These are phyloP conservation scores for Castanospermum australe DNA, from an alignment of 306 rosid species.

Conservation along the genomic window DNA sequence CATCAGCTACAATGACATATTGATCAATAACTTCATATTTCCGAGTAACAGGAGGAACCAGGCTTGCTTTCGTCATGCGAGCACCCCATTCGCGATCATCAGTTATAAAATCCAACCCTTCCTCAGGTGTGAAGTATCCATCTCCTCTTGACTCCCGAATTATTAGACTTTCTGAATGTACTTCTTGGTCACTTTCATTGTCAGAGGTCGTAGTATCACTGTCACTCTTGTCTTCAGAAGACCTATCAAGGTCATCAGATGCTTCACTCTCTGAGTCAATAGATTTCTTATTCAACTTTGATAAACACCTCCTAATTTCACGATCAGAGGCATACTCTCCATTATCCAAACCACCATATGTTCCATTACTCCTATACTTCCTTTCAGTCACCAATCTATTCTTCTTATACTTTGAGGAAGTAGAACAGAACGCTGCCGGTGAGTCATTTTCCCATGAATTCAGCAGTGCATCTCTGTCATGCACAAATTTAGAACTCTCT, in stretches of 20 bases:
- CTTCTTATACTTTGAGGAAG: slow-evolving; percentile 71
- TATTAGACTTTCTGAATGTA: slow-evolving; percentile 44
- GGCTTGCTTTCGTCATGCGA: slow-evolving; percentile 97
- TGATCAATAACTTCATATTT: slow-evolving; percentile 91
- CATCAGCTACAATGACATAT: slow-evolving; percentile 81
- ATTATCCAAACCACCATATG: slow-evolving; percentile 59
- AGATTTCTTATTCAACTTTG: slow-evolving; percentile 73
- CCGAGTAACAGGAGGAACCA: slow-evolving; percentile 99
- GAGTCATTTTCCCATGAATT: slow-evolving; percentile 67
- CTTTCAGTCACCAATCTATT: slow-evolving; percentile 63
- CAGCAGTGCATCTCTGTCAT: slow-evolving; percentile 57
- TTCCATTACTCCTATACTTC: slow-evolving; percentile 78
- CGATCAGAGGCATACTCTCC: slow-evolving; percentile 81
- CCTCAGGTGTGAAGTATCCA: slow-evolving; percentile 52
- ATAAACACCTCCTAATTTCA: slow-evolving; percentile 80
- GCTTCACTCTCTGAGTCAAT: slow-evolving; percentile 88
- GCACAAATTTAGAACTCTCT: slow-evolving; percentile 55
- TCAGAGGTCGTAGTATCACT: slow-evolving; percentile 66
- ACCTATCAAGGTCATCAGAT: slow-evolving; percentile 76
- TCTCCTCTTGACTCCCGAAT: slow-evolving; percentile 54
- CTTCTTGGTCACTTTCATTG: slow-evolving; percentile 70
- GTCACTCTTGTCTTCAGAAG: slow-evolving; percentile 76
- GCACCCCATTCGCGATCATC: slow-evolving; percentile 99
- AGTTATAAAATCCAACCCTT: slow-evolving; percentile 51
- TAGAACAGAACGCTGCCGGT: slow-evolving; percentile 36